These are phyloP conservation scores for Podospora pseudocomata DNA, from an alignment of 495 filamentous ascomycete genomes.

Conservation along the genomic window DNA sequence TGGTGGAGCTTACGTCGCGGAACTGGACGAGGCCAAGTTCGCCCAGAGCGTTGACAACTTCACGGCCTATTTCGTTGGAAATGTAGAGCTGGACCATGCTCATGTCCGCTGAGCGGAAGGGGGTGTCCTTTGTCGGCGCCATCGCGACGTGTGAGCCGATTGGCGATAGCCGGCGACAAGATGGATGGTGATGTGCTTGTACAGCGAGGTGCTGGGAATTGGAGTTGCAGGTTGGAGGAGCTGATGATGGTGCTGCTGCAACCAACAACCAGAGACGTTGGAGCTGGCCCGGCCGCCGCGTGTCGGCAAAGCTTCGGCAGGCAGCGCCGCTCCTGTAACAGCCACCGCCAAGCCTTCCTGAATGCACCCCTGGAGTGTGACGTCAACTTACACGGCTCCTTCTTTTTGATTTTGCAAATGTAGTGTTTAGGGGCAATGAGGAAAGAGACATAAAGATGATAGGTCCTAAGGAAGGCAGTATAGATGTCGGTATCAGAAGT, in stretches of 20 bases:
- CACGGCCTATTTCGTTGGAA: slow-evolving; percentile 94
- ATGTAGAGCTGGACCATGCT: slow-evolving; percentile 99
- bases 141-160: slow-evolving; percentile 32
- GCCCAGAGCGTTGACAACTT: slow-evolving; percentile 93
- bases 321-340: background rate
- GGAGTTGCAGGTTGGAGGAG: background rate
- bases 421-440: background rate
- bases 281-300: slow-evolving; percentile 11
- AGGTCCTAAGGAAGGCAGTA: too few species aligned
- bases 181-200: background rate
- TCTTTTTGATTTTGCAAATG: background rate
- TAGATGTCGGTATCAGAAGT: too few species aligned
- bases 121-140: slow-evolving; percentile 70
- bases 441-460: background rate
- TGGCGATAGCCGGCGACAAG: slow-evolving; percentile 17
- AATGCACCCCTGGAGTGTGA: background rate
- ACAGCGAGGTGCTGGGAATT: background rate
- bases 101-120: slow-evolving; percentile 99
- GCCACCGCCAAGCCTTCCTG: background rate
- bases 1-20: slow-evolving; percentile 69
- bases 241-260: background rate
- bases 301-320: slow-evolving; percentile 18
- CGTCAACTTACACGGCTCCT: slow-evolving; percentile 1
- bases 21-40: slow-evolving; percentile 96
- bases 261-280: slow-evolving; percentile 9